A percentile compares a stretch with the other conserved stretches of the same genome.
phyloP scores from a whole-genome alignment of 192 early-diverging fungal genomes.

The Ramicandelaber brevisporus region DNA sequence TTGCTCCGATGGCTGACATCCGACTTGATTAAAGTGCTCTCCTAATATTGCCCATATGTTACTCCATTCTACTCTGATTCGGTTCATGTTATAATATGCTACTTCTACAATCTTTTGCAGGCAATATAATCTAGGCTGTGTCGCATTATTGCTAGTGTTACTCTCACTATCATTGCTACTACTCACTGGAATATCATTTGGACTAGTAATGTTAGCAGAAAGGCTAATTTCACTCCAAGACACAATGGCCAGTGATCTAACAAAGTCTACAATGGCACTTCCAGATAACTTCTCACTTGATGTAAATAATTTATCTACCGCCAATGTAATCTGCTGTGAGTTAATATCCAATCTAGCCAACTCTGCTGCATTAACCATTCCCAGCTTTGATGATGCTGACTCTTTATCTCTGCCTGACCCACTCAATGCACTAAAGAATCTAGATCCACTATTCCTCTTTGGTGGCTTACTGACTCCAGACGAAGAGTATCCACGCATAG shows the following conservation, averaged over 20 bases:
- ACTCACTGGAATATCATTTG: no score
- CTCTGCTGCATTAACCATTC: no score
- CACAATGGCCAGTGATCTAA: conserved; percentile 52
- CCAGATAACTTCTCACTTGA: conserved; percentile 52
- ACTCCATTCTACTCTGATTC: conserved; percentile 87
- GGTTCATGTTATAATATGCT: conserved; percentile 88
- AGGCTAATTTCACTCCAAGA: conserved; percentile 74
- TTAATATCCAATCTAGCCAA: conserved; percentile 29
- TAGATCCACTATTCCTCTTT: no score
- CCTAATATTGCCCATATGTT: conserved; percentile 70
- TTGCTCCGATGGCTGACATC: conserved; percentile 53
- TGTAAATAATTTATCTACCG: conserved; percentile 69
- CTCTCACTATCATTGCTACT: no score
- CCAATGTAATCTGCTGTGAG: conserved; percentile 46
- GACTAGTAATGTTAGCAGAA: no score
- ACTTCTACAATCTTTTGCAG: conserved; percentile 90
- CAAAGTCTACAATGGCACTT: conserved; percentile 69
- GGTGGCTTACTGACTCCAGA: no score
- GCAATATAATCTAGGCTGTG: conserved; percentile 65
- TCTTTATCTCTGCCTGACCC: no score
- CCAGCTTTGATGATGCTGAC: no score
- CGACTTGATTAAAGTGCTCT: conserved; percentile 68
- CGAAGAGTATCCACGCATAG: no score
- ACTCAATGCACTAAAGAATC: no score
- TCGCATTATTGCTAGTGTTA: no score